Evolutionary conservation across 345 rosid species (phyloP).

Genomic region (Laguncularia racemosa): DNA sequence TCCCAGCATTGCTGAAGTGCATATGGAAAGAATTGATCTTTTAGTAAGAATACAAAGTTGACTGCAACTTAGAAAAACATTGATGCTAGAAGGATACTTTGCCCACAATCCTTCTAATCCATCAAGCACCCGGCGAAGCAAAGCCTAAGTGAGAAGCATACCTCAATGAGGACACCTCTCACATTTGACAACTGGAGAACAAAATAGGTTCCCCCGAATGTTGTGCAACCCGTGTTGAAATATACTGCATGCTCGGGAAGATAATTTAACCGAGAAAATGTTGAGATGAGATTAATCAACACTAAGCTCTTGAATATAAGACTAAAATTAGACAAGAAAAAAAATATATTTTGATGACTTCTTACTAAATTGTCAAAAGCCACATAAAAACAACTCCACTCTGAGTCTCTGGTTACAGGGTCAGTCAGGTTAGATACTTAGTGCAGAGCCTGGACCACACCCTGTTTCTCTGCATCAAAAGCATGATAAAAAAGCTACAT

Average conservation of each 20-base stretch:
- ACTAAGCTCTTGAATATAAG: conserved; percentile 16
- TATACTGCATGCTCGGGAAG: conserved; percentile 36
- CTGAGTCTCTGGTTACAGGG: conserved; percentile 38
- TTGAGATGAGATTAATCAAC: conserved; percentile 21
- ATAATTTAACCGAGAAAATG: conserved; percentile 21
- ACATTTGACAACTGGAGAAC: conserved; percentile 30
- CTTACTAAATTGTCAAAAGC: conserved; percentile 47
- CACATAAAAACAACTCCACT: conserved; percentile 37
- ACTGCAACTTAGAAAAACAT: not conserved
- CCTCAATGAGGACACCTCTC: conserved; percentile 55
- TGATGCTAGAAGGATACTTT: conserved; percentile 13
- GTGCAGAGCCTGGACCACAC: conserved; percentile 56
- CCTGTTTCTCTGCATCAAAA: conserved; percentile 63
- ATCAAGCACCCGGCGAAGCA: conserved; percentile 21
- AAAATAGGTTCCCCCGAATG: conserved; percentile 29
- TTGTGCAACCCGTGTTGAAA: conserved; percentile 29
- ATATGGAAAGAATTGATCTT: conserved; percentile 3
- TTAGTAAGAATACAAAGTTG: not conserved
- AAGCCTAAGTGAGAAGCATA: conserved; percentile 47
- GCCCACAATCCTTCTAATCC: conserved; percentile 3
- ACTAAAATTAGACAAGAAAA: conserved; percentile 17
- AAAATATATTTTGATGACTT: conserved; percentile 7
- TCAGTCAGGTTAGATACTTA: conserved; percentile 56
- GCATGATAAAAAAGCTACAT: conserved; percentile 36
- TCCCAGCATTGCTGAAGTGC: conserved; percentile 3